Evolutionary conservation across 2,329 filamentous ascomycete species (phyloP), one percentile per base, ranked within the genome.

Genomic region (Fusarium penzigii): DNA sequence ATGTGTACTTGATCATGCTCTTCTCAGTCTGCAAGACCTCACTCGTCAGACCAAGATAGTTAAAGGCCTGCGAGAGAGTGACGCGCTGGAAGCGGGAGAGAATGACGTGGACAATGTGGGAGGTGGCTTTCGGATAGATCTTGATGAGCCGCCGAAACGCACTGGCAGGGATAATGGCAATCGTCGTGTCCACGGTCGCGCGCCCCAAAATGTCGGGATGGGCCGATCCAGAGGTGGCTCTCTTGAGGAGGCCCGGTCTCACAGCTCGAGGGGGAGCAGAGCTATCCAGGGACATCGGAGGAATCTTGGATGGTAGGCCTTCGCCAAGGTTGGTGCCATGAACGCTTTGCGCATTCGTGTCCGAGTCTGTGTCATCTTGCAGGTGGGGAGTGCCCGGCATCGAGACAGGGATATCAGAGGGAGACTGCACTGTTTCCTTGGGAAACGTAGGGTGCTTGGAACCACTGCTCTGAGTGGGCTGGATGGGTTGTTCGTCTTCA

Each of bases 171-270:
- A 99, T 99, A 58, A 99, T 95, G 6, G 94, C 94, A 71, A 99
- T 97, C 0, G 95, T 99, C 0, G 94, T 99, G 68, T 99, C 95
- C 20, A 95, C 89, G 14, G 92, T 95, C 6, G 94, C 94, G 59
- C 94, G 84, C n/a, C 93, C 94, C 58, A 99, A 91, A 56, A 99
- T 94, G 66, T 99, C 94, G 11, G 94, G 94, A 72, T 99, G 94
- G 0, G 90, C 92, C 13, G 94, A 97, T 58, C 87, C 88, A 11
- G 84, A 82, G 32, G 75, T 72, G 14, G 67, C 67, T 49, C 79
- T 75, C 56, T 77, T 77, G 12, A 72, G 70, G 41, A 73, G 62
- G 5, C 57, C 52, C 3, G 79, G 78, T 17, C 76, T 73, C 29
- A 63, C 68, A 14, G 53, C 45, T 8, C 64, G 56, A 6, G 59